A percentile compares a stretch with the other conserved stretches of the same genome.
Evolutionary conservation across 352 stramenopile genomes (phyloP).

Genomic region (Aphanomyces euteiches): DNA sequence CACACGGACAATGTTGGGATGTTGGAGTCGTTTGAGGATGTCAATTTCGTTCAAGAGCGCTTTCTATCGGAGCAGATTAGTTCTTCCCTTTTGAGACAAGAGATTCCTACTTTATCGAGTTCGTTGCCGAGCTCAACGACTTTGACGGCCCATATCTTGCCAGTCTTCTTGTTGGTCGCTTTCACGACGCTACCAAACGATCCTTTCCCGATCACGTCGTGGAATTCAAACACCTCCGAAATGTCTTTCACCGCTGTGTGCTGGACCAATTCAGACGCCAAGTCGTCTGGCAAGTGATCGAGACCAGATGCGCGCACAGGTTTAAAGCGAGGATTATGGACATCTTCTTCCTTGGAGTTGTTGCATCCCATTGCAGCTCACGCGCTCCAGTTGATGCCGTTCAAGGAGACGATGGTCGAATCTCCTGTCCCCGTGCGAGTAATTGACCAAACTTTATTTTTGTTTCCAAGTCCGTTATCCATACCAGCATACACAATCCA

Average conservation of each 20-base stretch:
- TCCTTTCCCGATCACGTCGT: slow-evolving; percentile 56
- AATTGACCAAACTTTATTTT: too few relatives aligned
- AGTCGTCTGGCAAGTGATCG: slow-evolving; percentile 54
- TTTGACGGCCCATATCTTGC: slow-evolving; percentile 77
- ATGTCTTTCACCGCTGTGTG: slow-evolving; percentile 73
- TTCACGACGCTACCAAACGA: slow-evolving; percentile 71
- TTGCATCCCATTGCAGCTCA: slow-evolving; percentile 50
- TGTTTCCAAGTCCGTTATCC: too few relatives aligned
- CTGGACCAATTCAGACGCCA: slow-evolving; percentile 71
- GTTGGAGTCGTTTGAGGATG: slow-evolving; percentile 71
- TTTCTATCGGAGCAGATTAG: slow-evolving; percentile 32
- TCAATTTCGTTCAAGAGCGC: slow-evolving; percentile 71
- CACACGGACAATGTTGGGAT: slow-evolving; percentile 77
- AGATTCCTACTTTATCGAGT: slow-evolving; percentile 45
- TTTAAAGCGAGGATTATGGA: slow-evolving; percentile 28
- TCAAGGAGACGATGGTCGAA: too few relatives aligned
- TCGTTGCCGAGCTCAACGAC: slow-evolving; percentile 66
- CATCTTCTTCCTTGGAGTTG: slow-evolving; percentile 47
- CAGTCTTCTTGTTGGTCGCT: slow-evolving; percentile 53
- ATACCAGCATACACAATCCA: too few relatives aligned
- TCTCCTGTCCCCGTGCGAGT: too few relatives aligned
- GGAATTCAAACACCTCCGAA: slow-evolving; percentile 57
- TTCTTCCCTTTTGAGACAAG: not conserved
- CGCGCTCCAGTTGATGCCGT: not conserved
- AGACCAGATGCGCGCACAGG: slow-evolving; percentile 26